Percentiles rank a stretch among this genome's conserved stretches.
phyloP scores from a whole-genome alignment of 148 eudicot species.

The Cornus suecica region DNA sequence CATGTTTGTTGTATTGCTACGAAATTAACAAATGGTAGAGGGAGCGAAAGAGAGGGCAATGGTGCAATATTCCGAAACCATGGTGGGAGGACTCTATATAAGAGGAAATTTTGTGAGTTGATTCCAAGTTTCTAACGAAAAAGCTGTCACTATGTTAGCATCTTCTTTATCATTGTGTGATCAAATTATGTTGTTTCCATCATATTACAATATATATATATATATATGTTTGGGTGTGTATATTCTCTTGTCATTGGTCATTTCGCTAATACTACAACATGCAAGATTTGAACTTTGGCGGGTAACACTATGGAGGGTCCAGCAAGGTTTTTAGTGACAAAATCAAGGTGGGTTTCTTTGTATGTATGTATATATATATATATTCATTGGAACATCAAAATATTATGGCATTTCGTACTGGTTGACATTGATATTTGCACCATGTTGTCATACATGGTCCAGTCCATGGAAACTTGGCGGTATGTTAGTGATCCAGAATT shows the following conservation, averaged over 20 bases:
- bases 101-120: neutral
- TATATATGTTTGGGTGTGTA: too few species aligned
- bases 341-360: too few species aligned
- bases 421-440: too few species aligned
- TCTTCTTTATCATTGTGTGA: neutral
- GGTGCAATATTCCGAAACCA: constrained; percentile 19
- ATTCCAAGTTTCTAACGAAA: neutral
- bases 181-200: neutral
- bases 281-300: neutral
- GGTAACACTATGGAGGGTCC: neutral
- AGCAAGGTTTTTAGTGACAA: too few species aligned
- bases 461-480: too few species aligned
- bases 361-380: too few species aligned
- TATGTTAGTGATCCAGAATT: too few species aligned
- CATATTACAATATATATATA: neutral
- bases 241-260: neutral
- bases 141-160: constrained; percentile 2
- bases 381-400: too few species aligned
- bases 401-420: too few species aligned
- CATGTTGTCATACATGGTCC: too few species aligned
- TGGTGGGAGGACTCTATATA: neutral
- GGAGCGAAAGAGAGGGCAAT: neutral
- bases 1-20: too few species aligned
- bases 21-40: neutral
- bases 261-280: neutral